A percentile compares a stretch with the other conserved stretches of the same genome.
Evolutionary conservation across 768 basidiomycete genomes (phyloP).

Genomic region (Mycena epipterygia): DNA sequence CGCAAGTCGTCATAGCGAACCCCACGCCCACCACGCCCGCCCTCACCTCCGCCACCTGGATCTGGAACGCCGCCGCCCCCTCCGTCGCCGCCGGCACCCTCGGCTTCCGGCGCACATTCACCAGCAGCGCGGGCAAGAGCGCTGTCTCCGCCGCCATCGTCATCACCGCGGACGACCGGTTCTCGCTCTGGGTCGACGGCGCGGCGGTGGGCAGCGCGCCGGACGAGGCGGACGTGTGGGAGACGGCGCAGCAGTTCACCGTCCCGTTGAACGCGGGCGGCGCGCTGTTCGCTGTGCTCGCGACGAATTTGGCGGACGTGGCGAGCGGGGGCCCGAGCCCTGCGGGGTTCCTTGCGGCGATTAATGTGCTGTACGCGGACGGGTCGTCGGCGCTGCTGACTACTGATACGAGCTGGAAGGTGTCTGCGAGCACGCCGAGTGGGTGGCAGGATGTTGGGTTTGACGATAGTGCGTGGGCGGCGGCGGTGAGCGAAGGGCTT

Average conservation of each 20-base stretch:
- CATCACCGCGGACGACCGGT: slow-evolving; percentile 46
- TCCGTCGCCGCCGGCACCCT: slow-evolving; percentile 39
- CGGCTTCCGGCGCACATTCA: slow-evolving; percentile 46
- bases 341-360: slow-evolving; percentile 42
- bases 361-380: slow-evolving; percentile 41
- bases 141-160: slow-evolving; percentile 38
- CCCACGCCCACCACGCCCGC: slow-evolving; percentile 29
- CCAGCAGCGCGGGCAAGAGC: slow-evolving; percentile 38
- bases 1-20: slow-evolving; percentile 36
- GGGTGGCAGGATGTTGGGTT: slow-evolving; percentile 37
- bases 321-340: slow-evolving; percentile 33
- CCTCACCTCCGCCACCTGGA: slow-evolving; percentile 43
- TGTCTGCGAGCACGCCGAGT: slow-evolving; percentile 14
- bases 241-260: slow-evolving; percentile 38
- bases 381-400: slow-evolving; percentile 34
- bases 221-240: slow-evolving; percentile 36
- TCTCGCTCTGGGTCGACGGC: slow-evolving; percentile 47
- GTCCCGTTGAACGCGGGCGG: neutral
- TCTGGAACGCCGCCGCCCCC: slow-evolving; percentile 41
- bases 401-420: slow-evolving; percentile 42
- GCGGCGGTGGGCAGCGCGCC: slow-evolving; percentile 34
- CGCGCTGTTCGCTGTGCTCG: slow-evolving; percentile 40
- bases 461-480: slow-evolving; percentile 41
- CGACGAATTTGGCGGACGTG: slow-evolving; percentile 39
- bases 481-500: slow-evolving; percentile 35